These are phyloP conservation scores for Aspergillus asperescens DNA, from an alignment of 495 filamentous ascomycete genomes.

Conservation along the genomic window DNA sequence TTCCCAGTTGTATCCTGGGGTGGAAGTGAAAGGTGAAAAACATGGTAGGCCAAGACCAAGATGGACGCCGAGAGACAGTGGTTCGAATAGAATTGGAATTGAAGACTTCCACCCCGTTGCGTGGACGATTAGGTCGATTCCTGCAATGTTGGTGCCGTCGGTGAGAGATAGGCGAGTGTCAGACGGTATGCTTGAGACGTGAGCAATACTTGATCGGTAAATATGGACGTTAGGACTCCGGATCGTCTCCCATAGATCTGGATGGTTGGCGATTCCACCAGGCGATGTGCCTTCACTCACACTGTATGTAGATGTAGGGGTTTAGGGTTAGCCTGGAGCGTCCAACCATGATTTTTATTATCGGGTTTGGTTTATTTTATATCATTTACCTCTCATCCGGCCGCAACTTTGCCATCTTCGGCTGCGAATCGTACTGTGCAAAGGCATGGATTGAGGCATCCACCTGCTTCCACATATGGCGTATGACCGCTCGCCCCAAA, in stretches of 20 bases:
- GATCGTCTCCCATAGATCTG: slow-evolving; percentile 30
- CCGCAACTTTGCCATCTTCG: slow-evolving; percentile 26
- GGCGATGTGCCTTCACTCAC: slow-evolving; percentile 23
- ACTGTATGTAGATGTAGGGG: no score
- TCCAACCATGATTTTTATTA: no score
- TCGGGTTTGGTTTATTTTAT: no score
- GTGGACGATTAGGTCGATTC: slow-evolving; percentile 25
- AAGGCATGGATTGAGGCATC: slow-evolving; percentile 14
- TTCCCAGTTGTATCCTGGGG: slow-evolving; percentile 13
- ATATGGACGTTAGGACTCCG: slow-evolving; percentile 23
- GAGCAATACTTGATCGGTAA: slow-evolving; percentile 20
- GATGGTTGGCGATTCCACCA: slow-evolving; percentile 30
- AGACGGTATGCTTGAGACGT: background rate
- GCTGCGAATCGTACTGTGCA: slow-evolving; percentile 20
- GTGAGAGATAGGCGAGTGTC: slow-evolving; percentile 8
- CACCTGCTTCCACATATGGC: slow-evolving; percentile 23
- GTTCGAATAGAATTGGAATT: slow-evolving; percentile 52
- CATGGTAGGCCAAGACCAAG: slow-evolving; percentile 16
- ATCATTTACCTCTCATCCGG: slow-evolving; percentile 25
- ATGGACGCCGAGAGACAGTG: slow-evolving; percentile 21
- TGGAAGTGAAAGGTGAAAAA: background rate
- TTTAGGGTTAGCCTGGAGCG: no score
- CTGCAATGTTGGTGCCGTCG: slow-evolving; percentile 36
- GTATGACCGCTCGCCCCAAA: slow-evolving; percentile 22
- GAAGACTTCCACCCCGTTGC: slow-evolving; percentile 54